Evolutionary conservation across 176 grass and related monocot genomes (phyloP).

Genomic region (Metroxylon sagu): DNA sequence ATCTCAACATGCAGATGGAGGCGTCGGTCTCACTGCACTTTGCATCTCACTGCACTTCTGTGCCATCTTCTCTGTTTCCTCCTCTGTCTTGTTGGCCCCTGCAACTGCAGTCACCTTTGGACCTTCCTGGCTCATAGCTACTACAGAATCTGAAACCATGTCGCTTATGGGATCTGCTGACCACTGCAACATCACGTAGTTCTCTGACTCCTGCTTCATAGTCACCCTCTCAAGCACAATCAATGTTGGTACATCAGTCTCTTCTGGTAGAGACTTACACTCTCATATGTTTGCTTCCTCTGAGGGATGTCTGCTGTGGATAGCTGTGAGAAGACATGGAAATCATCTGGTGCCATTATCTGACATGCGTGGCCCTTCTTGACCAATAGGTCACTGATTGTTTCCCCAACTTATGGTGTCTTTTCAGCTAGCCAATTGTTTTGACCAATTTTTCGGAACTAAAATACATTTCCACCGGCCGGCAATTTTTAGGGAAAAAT

Average conservation of each 20-base stretch:
- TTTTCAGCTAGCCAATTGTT: conserved; percentile 78
- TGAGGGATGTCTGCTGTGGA: conserved; percentile 82
- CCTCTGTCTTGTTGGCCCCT: conserved; percentile 43
- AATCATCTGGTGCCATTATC: conserved; percentile 90
- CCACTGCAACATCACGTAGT: conserved; percentile 75
- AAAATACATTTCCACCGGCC: conserved; percentile 78
- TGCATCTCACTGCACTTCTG: conserved; percentile 59
- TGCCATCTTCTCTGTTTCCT: conserved; percentile 63
- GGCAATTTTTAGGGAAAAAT: conserved; percentile 82
- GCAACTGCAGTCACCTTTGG: conserved; percentile 47
- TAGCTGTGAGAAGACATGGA: conserved; percentile 77
- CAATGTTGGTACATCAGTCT: conserved; percentile 54
- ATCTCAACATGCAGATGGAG: conserved; percentile 39
- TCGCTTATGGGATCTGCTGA: conserved; percentile 76
- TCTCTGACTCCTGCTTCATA: conserved; percentile 63
- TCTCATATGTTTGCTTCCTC: conserved; percentile 76
- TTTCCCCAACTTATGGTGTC: conserved; percentile 48
- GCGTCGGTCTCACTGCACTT: conserved; percentile 64
- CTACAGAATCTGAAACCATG: conserved; percentile 93
- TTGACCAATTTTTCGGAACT: conserved; percentile 91
- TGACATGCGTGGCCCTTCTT: conserved; percentile 94
- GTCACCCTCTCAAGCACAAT: conserved; percentile 58
- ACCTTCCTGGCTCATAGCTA: conserved; percentile 71
- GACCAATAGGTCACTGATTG: conserved; percentile 60
- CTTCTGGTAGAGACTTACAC: conserved; percentile 50